Evolutionary conservation across 2,329 filamentous ascomycete species (phyloP).

Genomic region (Aaosphaeria arxii): DNA sequence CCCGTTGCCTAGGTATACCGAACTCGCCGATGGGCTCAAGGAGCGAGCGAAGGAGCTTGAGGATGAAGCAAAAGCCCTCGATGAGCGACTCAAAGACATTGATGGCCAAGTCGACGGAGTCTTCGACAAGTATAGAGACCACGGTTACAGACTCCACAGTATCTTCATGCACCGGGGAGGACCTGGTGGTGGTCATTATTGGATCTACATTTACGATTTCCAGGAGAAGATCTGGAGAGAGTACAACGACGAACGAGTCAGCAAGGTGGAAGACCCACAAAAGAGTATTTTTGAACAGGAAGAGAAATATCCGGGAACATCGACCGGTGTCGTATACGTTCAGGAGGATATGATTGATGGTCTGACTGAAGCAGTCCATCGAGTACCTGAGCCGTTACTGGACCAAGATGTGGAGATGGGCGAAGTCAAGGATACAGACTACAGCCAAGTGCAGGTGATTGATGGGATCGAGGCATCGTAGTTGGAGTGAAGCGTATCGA

Average conservation of each 20-base stretch:
- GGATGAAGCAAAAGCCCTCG: conserved; percentile 22
- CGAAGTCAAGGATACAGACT: conserved; percentile 1
- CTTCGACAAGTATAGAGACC: conserved; percentile 61
- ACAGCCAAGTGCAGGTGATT: neutral
- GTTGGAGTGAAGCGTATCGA: too few species aligned
- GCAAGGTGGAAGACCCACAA: conserved; percentile 58
- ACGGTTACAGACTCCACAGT: conserved; percentile 81
- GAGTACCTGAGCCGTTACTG: conserved; percentile 9
- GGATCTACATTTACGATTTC: conserved; percentile 95
- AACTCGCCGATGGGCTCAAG: conserved; percentile 17
- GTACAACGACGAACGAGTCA: conserved; percentile 88
- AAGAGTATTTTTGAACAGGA: conserved; percentile 66
- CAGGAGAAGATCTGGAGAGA: conserved; percentile 77
- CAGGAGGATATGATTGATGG: conserved; percentile 60
- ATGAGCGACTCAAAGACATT: conserved; percentile 43
- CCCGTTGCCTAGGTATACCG: conserved; percentile 4
- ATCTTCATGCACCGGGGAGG: conserved; percentile 86
- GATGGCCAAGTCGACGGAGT: conserved; percentile 52
- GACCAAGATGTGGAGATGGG: conserved; percentile 1
- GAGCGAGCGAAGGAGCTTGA: conserved; percentile 19
- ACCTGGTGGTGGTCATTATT: conserved; percentile 74
- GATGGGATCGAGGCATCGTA: neutral
- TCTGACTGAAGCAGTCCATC: conserved; percentile 51
- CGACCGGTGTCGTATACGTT: conserved; percentile 74
- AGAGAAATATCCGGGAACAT: conserved; percentile 46